These are phyloP conservation scores for Colletotrichum limetticola DNA, from an alignment of 2,329 filamentous ascomycete species.

Conservation along the genomic window DNA sequence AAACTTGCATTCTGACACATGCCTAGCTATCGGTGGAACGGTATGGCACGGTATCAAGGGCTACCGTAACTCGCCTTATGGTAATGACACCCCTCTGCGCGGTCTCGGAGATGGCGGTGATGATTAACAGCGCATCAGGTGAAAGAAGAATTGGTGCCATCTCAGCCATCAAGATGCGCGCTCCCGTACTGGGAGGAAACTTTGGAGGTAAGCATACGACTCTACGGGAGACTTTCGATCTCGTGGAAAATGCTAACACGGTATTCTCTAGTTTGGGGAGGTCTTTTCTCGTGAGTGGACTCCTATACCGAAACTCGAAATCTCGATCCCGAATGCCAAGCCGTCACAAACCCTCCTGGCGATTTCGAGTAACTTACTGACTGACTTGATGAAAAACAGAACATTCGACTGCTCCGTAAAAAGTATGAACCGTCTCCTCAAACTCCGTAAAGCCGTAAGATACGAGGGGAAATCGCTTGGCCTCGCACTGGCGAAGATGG, in stretches of 20 bases:
- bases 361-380: not conserved
- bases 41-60: constrained; percentile 99
- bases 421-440: constrained; percentile 62
- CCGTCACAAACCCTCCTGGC: too few relatives aligned
- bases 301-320: not conserved
- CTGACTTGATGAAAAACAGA: not conserved
- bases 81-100: not conserved
- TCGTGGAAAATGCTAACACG: not conserved
- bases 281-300: constrained; percentile 75
- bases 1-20: not conserved
- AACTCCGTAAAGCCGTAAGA: not conserved
- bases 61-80: constrained; percentile 54
- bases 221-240: not conserved
- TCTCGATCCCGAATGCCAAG: not conserved
- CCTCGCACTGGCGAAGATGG: not conserved
- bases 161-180: constrained; percentile 97
- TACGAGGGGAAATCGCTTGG: not conserved
- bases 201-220: constrained; percentile 68
- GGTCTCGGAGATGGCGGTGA: not conserved
- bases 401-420: constrained; percentile 96
- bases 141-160: constrained; percentile 95
- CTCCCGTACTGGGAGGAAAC: constrained; percentile 95
- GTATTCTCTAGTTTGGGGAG: constrained; percentile 81
- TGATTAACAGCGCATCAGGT: constrained; percentile 85
- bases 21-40: constrained; percentile 74